Evolutionary conservation across 2,329 filamentous ascomycete species (phyloP), one percentile per base, ranked within the genome.

Genomic region (Fusarium beomiforme): DNA sequence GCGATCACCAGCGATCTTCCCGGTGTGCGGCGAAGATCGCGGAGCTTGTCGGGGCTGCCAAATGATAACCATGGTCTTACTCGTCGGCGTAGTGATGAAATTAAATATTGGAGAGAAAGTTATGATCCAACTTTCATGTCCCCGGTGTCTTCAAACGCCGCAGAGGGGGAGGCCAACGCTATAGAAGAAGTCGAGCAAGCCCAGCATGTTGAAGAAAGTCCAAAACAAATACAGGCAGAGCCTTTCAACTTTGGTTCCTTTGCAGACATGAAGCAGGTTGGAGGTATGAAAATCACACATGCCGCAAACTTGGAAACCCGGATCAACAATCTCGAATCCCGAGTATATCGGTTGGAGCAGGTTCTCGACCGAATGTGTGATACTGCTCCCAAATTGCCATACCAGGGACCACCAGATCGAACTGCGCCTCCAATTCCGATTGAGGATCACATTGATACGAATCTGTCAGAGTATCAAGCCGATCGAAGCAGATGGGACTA

Each of bases 91-190:
- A 91, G 88, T 75, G 88, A 89, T 59, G 89, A 91, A 77, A 90
- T 91, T 41, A 85, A 87, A 16, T 89, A 88, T 73, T 91, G 89
- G 88, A 84, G 89, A 65, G 86, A 88, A 73, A 90, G 89, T 67
- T 88, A 89, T 69, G 86, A 85, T 47, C 83, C 83, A 2, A 83
- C 83, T 2, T 81, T 86, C 54, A 76, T 85, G 59, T 89, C 88
- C 10, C 86, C 87, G 0, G 78, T 86, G 34, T 86, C 87, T 7
- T 87, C 87, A 5, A 78, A 81, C 44, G 78, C 78, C 23, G 80
- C 82, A n/a, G 81, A 84, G 37, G 69, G 72, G 55, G 79, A 83
- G 47, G 80, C 81, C 13, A 59, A 70, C 0, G 77, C 73, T 26
- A 60, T 74, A 21, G 70, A 73, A 5, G 75, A 77, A 19, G 67